A percentile compares a stretch with the other conserved stretches of the same genome.
phyloP scores from a whole-genome alignment of 1,139 yeast species.

The Scheffersomyces insectosa region DNA sequence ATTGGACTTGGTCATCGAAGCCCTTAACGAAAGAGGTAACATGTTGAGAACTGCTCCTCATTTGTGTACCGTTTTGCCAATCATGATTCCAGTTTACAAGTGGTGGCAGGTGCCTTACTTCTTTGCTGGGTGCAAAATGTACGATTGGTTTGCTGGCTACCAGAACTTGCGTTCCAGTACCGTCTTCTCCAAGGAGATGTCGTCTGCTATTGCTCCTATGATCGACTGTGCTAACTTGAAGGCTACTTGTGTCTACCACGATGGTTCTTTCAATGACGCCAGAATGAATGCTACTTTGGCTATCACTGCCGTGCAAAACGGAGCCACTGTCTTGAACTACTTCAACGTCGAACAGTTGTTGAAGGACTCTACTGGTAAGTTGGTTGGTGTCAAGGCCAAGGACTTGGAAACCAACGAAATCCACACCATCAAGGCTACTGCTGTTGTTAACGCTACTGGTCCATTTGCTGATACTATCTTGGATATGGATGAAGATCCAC shows the following conservation, averaged over 20 bases:
- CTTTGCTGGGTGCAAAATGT: constrained; percentile 88
- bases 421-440: constrained; percentile 62
- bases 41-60: constrained; percentile 94
- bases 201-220: constrained; percentile 84
- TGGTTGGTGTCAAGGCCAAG: constrained; percentile 73
- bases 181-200: constrained; percentile 65
- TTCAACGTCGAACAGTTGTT: constrained; percentile 74
- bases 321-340: constrained; percentile 90
- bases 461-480: constrained; percentile 85
- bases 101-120: constrained; percentile 98
- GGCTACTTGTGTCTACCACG: constrained; percentile 92
- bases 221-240: constrained; percentile 76
- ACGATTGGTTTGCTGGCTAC: constrained; percentile 89
- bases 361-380: constrained; percentile 59
- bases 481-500: constrained; percentile 78
- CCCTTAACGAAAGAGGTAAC: constrained; percentile 87
- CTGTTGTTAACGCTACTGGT: constrained; percentile 91
- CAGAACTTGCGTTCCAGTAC: constrained; percentile 84
- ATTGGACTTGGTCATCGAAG: constrained; percentile 89
- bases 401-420: constrained; percentile 74
- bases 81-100: constrained; percentile 91
- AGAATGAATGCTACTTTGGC: constrained; percentile 89
- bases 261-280: constrained; percentile 91
- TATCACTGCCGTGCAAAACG: constrained; percentile 78
- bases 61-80: constrained; percentile 81